phyloP scores from a whole-genome alignment of 208 protist species.

The Wallacemonas rigidus region DNA sequence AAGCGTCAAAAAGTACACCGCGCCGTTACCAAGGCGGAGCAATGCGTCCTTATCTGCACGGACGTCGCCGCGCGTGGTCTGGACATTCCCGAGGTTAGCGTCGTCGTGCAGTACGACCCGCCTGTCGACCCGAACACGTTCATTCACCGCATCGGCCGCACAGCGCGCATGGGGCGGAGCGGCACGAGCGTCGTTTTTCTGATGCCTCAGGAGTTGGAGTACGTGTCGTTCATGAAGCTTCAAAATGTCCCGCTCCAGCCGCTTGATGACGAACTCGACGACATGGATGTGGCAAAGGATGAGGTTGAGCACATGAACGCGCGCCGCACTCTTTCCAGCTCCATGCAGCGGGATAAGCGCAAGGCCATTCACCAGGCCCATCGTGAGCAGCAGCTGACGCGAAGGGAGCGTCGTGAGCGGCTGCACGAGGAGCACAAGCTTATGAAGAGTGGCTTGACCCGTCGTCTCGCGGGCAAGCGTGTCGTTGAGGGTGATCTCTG shows the following conservation, averaged over 20 bases:
- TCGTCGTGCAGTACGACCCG: constrained; percentile 98
- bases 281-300: constrained; percentile 55
- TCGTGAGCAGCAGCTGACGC: constrained; percentile 67
- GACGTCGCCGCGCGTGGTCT: constrained; percentile 95
- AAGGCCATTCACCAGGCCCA: constrained; percentile 77
- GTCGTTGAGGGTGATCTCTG: constrained; percentile 83
- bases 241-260: constrained; percentile 88
- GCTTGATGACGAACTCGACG: constrained; percentile 74
- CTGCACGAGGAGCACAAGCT: constrained; percentile 63
- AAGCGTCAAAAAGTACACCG: constrained; percentile 85
- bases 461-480: constrained; percentile 41
- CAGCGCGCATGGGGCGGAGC: constrained; percentile 94
- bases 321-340: constrained; percentile 76
- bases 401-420: constrained; percentile 67
- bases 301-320: constrained; percentile 58
- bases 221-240: constrained; percentile 91
- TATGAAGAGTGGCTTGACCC: constrained; percentile 32
- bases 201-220: constrained; percentile 92
- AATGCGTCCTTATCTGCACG: constrained; percentile 95
- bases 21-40: constrained; percentile 50
- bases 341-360: constrained; percentile 52
- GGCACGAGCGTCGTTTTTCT: constrained; percentile 95
- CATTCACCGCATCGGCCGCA: constrained; percentile 97
- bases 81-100: constrained; percentile 95
- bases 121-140: constrained; percentile 94